Conservation (phyloP, 116 monocot genomes). For the Papilionanthe hybrid region DNA sequence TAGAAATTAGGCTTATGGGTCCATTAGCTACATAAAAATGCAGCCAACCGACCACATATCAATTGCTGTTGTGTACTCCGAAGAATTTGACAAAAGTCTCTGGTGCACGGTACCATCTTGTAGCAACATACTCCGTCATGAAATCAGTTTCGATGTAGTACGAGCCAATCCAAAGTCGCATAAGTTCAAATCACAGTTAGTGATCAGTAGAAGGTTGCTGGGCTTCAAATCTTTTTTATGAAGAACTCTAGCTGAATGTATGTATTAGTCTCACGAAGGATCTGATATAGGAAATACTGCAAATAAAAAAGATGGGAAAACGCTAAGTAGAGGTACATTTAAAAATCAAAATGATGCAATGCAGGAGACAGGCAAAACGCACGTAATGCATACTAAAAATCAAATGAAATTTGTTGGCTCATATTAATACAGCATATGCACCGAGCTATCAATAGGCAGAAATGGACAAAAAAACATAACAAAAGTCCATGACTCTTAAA, state of each 20-base stretch:
- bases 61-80: constrained; percentile 89
- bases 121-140: constrained; percentile 99
- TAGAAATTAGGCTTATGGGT: constrained; percentile 82
- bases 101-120: constrained; percentile 95
- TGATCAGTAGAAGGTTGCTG: constrained; percentile 91
- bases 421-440: not conserved
- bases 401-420: not conserved
- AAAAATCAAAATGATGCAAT: not conserved
- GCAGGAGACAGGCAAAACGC: not conserved
- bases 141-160: constrained; percentile 90
- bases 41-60: constrained; percentile 99
- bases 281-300: constrained; percentile 97
- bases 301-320: constrained; percentile 10
- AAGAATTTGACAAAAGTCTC: constrained; percentile 82
- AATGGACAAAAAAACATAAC: not conserved
- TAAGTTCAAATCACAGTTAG: constrained; percentile 97
- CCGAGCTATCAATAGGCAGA: no score
- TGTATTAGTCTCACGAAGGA: constrained; percentile 93
- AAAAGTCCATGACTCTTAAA: not conserved
- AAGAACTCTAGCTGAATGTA: constrained; percentile 96
- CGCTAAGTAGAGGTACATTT: not conserved
- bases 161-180: constrained; percentile 98
- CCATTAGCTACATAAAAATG: constrained; percentile 94
- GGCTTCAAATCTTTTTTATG: constrained; percentile 97
- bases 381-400: not conserved